phyloP scores from a whole-genome alignment of 768 basidiomycete genomes.

The Bullera alba region DNA sequence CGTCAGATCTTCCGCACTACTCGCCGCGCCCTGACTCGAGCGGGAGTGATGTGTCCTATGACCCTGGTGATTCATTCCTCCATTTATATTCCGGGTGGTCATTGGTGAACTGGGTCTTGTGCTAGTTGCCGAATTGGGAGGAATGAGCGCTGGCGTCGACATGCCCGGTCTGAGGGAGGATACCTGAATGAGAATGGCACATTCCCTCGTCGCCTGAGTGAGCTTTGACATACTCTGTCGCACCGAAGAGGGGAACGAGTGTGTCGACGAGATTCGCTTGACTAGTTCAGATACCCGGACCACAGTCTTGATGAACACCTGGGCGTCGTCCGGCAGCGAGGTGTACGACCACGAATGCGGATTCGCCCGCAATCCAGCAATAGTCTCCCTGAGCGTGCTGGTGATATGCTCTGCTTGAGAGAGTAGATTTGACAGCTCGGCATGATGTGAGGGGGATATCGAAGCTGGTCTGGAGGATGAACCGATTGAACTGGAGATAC shows the following conservation, averaged over 20 bases:
- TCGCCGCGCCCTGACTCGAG: background rate
- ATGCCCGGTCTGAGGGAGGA: constrained; percentile 63
- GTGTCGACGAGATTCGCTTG: constrained; percentile 55
- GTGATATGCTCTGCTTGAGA: constrained; percentile 62
- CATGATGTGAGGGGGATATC: constrained; percentile 29
- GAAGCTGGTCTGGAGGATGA: constrained; percentile 8
- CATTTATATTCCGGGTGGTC: background rate
- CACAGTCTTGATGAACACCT: constrained; percentile 74
- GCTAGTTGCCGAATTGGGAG: background rate
- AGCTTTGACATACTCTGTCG: constrained; percentile 67
- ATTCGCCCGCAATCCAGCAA: constrained; percentile 57
- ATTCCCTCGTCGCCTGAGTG: constrained; percentile 77
- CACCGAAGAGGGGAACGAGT: constrained; percentile 57
- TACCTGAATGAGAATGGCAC: constrained; percentile 76
- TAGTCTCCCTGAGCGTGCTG: constrained; percentile 55
- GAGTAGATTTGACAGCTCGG: constrained; percentile 45
- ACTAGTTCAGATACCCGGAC: constrained; percentile 68
- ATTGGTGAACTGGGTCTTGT: constrained; percentile 6
- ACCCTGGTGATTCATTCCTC: too few relatives aligned
- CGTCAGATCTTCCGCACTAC: constrained; percentile 16
- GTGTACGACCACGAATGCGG: constrained; percentile 56
- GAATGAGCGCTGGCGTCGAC: constrained; percentile 10
- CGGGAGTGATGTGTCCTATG: background rate
- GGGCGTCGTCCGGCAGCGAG: constrained; percentile 67
- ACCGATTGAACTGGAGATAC: constrained; percentile 2